Evolutionary conservation across 1,284 basidiomycete genomes (phyloP).

Genomic region (Pseudozyma sp.): DNA sequence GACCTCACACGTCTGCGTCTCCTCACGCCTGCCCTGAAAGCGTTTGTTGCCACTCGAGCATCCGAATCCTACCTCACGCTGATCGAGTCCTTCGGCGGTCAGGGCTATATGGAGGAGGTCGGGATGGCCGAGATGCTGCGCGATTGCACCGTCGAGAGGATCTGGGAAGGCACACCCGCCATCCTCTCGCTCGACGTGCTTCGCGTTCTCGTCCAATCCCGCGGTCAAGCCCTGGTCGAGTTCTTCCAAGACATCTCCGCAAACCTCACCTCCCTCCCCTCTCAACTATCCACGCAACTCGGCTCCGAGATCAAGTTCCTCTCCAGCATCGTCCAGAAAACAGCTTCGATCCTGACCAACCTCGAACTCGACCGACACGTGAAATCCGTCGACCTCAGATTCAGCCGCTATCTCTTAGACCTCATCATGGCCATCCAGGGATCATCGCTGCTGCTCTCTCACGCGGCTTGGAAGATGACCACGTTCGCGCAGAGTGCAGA

Average conservation of each 20-base stretch:
- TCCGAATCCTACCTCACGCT: constrained; percentile 78
- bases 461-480: constrained; percentile 34
- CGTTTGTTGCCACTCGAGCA: constrained; percentile 77
- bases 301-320: constrained; percentile 23
- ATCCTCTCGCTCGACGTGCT: constrained; percentile 78
- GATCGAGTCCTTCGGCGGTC: constrained; percentile 80
- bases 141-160: constrained; percentile 80
- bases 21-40: constrained; percentile 79
- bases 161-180: constrained; percentile 78
- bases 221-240: constrained; percentile 68
- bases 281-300: background rate
- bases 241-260: constrained; percentile 68
- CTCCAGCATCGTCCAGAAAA: constrained; percentile 6
- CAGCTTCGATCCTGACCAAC: constrained; percentile 4
- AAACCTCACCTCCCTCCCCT: constrained; percentile 23
- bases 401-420: constrained; percentile 44
- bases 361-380: constrained; percentile 29
- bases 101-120: constrained; percentile 85
- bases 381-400: constrained; percentile 32
- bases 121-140: constrained; percentile 71
- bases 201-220: constrained; percentile 72
- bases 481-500: constrained; percentile 3
- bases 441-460: constrained; percentile 44
- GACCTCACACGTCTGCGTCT: constrained; percentile 84
- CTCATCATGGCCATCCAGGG: constrained; percentile 40